A percentile compares a stretch with the other conserved stretches of the same genome.
Conservation (phyloP, 768 basidiomycete species). For the Tremella mesenterica region DNA sequence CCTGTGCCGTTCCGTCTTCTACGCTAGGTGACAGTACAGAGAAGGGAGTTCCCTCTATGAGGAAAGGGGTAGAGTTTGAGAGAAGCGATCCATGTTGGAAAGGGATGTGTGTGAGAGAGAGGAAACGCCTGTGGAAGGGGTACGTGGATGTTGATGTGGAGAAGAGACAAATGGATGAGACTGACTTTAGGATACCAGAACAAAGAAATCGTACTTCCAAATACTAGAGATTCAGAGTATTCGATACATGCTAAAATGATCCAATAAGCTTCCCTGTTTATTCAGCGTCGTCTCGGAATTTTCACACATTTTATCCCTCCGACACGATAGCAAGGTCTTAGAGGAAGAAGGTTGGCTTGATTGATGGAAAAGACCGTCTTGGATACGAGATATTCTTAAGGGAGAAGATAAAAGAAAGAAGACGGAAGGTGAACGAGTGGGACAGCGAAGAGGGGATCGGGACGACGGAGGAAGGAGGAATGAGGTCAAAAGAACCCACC, state of each 20-base stretch:
- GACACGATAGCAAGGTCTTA: too few relatives aligned
- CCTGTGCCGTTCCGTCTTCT: too few relatives aligned
- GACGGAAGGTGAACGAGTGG: background rate
- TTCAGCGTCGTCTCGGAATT: background rate
- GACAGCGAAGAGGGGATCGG: background rate
- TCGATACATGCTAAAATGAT: constrained; percentile 16
- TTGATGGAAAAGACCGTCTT: background rate
- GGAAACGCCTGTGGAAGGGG: too few relatives aligned
- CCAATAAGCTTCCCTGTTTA: constrained; percentile 24
- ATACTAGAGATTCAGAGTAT: constrained; percentile 27
- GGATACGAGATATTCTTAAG: too few relatives aligned
- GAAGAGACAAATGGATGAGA: background rate
- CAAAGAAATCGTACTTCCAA: constrained; percentile 17
- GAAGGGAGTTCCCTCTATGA: too few relatives aligned
- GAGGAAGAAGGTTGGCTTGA: background rate
- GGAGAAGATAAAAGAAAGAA: background rate
- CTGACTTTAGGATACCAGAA: constrained; percentile 31
- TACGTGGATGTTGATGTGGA: too few relatives aligned
- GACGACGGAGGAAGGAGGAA: background rate
- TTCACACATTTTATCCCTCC: too few relatives aligned
- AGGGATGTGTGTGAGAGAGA: too few relatives aligned
- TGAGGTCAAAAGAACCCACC: constrained; percentile 10
- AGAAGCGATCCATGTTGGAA: too few relatives aligned
- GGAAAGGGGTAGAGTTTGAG: background rate
- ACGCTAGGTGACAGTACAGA: too few relatives aligned